These are phyloP conservation scores for Lithospermum erythrorhizon DNA, from an alignment of 257 asterid species.

Conservation along the genomic window DNA sequence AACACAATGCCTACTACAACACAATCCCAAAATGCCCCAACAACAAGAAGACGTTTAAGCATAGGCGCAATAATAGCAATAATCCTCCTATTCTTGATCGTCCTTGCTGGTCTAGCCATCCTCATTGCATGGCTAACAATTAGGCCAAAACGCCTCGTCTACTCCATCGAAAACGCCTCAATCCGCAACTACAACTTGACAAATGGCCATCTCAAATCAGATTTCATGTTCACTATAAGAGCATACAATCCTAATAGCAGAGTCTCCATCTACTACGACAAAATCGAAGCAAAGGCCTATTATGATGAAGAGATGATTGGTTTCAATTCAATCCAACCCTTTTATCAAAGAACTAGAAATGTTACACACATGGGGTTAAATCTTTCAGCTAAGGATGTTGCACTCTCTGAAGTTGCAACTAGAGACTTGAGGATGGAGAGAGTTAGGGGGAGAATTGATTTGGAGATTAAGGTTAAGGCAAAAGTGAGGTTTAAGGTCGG, in stretches of 20 bases:
- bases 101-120: constrained; percentile 41
- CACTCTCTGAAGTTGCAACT: constrained; percentile 34
- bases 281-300: constrained; percentile 38
- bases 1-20: constrained; percentile 10
- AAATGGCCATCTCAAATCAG: constrained; percentile 29
- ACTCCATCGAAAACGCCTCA: constrained; percentile 62
- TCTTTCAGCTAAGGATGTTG: constrained; percentile 34
- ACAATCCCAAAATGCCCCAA: not conserved
- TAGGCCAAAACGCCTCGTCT: constrained; percentile 37
- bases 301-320: constrained; percentile 49
- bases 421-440: constrained; percentile 47
- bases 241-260: constrained; percentile 68
- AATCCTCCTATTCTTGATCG: constrained; percentile 29
- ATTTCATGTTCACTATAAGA: constrained; percentile 49
- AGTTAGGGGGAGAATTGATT: constrained; percentile 31
- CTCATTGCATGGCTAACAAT: constrained; percentile 51
- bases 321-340: constrained; percentile 34
- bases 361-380: constrained; percentile 46
- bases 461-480: constrained; percentile 49
- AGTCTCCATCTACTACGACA: constrained; percentile 62
- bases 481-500: constrained; percentile 66
- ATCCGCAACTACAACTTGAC: constrained; percentile 47
- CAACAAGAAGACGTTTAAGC: constrained; percentile 10
- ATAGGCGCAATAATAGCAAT: constrained; percentile 20
- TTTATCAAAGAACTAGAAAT: constrained; percentile 42